Base-by-base conservation (phyloP, 179 eudicot species). In the Beta lomatogona region DNA sequence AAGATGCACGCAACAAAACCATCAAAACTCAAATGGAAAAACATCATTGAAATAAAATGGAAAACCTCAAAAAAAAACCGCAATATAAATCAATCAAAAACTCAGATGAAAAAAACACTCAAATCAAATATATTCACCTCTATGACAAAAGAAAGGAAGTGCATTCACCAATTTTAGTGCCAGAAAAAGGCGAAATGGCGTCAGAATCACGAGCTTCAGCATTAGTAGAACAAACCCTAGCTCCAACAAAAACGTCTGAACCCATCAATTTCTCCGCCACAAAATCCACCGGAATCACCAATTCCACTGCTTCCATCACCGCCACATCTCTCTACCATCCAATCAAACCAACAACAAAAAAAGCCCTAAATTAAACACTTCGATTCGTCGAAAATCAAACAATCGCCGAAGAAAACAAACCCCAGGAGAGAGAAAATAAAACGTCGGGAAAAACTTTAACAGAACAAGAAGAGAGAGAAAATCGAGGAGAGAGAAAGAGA, bases 191-290 rank as follows among this genome's bases (percentile, higher is more conserved):
- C n/a, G n/a, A n/a, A n/a, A n/a, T n/a, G n/a, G n/a, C n/a, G n/a
- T n/a, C n/a, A n/a, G n/a, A n/a, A n/a, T n/a, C n/a, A n/a, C n/a
- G n/a, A n/a, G n/a, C n/a, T n/a, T n/a, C n/a, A n/a, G n/a, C n/a
- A n/a, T n/a, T n/a, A n/a, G n/a, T n/a, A n/a, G n/a, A n/a, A n/a
- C n/a, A n/a, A n/a, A n/a, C n/a, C n/a, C n/a, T n/a, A n/a, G n/a
- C n/a, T n/a, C n/a, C n/a, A n/a, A n/a, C n/a, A n/a, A n/a, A n/a
- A 71, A 86, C 90, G 58, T 89, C 91, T 59, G 95, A 89, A 84
- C 91, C 91, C 93, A 93, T 88, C 86, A 90, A 83, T 81, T 86
- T 87, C 70, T 85, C 59, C 86, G 80, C 76, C 69, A 80, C 16
- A 48, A 87, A 83, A 46, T 71, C 87, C 72, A 80, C 81, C 69